These are phyloP conservation scores for Obelidium mucronatum DNA, from an alignment of 192 early-diverging fungal genomes.

Conservation along the genomic window DNA sequence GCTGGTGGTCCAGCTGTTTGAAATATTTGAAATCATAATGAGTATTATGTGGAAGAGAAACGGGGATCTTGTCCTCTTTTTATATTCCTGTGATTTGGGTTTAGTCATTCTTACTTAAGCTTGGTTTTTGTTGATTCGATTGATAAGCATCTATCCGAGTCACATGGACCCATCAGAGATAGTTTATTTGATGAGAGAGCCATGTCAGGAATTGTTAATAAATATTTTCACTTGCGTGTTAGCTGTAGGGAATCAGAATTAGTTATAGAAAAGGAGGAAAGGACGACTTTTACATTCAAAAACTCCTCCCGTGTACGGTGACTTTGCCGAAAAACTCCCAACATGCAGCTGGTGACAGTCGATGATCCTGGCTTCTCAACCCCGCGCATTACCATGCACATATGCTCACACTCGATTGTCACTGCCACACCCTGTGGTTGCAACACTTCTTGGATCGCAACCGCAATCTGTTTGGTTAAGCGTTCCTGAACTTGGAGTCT, in stretches of 20 bases:
- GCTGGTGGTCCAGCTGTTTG: too few relatives aligned
- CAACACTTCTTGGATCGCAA: constrained; percentile 87
- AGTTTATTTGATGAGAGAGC: too few relatives aligned
- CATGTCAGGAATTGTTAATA: too few relatives aligned
- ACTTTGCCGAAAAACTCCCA: constrained; percentile 90
- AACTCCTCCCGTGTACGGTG: constrained; percentile 97
- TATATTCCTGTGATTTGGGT: too few relatives aligned
- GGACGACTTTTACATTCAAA: constrained; percentile 69
- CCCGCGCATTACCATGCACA: constrained; percentile 98
- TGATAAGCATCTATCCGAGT: too few relatives aligned
- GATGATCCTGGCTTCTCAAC: constrained; percentile 96
- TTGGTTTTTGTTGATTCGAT: too few relatives aligned
- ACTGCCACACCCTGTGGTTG: constrained; percentile 97
- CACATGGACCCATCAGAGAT: too few relatives aligned
- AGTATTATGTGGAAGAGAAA: too few relatives aligned
- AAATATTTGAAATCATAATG: too few relatives aligned
- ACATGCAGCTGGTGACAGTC: constrained; percentile 95
- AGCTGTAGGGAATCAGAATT: not conserved
- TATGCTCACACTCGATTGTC: constrained; percentile 94
- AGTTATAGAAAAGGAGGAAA: too few relatives aligned
- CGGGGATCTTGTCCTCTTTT: too few relatives aligned
- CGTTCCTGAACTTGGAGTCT: constrained; percentile 98
- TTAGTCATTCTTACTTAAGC: too few relatives aligned
- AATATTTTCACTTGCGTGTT: not conserved
- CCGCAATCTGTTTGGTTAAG: constrained; percentile 96